Evolutionary conservation across 2,329 filamentous ascomycete genomes (phyloP), one percentile per base, ranked within the genome.

Genomic region (Pseudogymnoascus sp.): DNA sequence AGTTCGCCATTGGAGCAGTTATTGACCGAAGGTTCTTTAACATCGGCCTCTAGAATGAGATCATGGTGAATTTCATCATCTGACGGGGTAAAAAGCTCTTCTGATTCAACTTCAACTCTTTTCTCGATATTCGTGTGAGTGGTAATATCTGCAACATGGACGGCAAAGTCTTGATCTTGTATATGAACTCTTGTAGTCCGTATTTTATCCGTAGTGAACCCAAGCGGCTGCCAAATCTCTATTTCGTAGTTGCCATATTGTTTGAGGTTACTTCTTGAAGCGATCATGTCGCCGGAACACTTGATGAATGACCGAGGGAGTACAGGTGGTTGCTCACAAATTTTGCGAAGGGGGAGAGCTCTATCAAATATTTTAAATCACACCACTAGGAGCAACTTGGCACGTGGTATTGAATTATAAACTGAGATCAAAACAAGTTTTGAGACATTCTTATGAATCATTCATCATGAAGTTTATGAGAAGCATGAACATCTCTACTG

Each of bases 191-290:
- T 12, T 31, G 25, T 18, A 31, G 46, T n/a, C 5, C n/a, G n/a
- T 34, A 56, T 56, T 56, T n/a, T 28, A n/a, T 49, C 23, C 21
- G 12, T 49, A 25, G 21, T 31, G 12, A 56, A 56, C 16, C 46
- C 9, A 31, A 56, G 46, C 25, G 46, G 46, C n/a, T 56, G 46
- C 46, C 46, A 56, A 56, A 34, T 56, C 25, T 56, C 46, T 18
- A 34, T 56, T 56, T 56, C 46, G 9, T 34, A 31, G 46, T 31
- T 31, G 25, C 46, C 46, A 56, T 56, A 34, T 56, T 2, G 46
- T 12, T 56, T n/a, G 25, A 56, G 46, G 46, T 31, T 56, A 34
- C 46, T 56, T 56, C 21, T 56, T 56, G 46, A 56, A 56, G 46
- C 46, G 25, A 56, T 56, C 46, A 56, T 56, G n/a, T 56, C 5